Evolutionary conservation across 176 grass and related monocot genomes (phyloP).

Genomic region (Elaeis guineensis): DNA sequence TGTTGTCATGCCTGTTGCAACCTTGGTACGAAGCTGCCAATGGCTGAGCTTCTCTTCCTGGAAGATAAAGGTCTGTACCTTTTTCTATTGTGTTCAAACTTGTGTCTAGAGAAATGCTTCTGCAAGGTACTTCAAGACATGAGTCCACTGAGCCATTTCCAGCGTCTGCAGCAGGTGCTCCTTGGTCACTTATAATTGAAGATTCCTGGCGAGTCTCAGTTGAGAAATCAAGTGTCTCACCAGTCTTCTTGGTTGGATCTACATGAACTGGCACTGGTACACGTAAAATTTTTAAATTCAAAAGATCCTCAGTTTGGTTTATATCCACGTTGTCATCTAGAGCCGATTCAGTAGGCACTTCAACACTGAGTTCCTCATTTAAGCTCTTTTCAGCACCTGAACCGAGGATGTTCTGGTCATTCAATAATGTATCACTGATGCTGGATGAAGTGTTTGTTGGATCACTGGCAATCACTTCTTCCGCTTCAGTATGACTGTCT

Average conservation of each 20-base stretch:
- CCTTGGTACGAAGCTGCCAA: no score
- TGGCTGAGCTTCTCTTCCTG: no score
- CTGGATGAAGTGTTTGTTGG: conserved; percentile 1
- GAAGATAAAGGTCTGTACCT: background rate
- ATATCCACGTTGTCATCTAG: background rate
- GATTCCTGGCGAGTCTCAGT: conserved; percentile 11
- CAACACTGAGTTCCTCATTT: background rate
- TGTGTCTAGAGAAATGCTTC: conserved; percentile 14
- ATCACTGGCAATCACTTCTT: background rate
- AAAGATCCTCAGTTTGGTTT: background rate
- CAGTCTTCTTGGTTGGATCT: background rate
- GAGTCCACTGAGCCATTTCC: conserved; percentile 11
- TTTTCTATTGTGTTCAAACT: conserved; percentile 3
- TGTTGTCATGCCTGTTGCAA: background rate
- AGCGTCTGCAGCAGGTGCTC: conserved; percentile 20
- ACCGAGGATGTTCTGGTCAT: conserved; percentile 2
- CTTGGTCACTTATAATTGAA: conserved; percentile 2
- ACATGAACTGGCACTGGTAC: no score
- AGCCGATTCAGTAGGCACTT: background rate
- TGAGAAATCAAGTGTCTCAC: conserved; percentile 2
- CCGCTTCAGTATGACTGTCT: conserved; percentile 26
- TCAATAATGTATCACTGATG: conserved; percentile 5
- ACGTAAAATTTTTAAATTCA: background rate
- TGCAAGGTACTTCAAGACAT: conserved; percentile 14
- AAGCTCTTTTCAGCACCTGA: conserved; percentile 4